These are phyloP conservation scores for Ophiostoma piceae DNA, from an alignment of 2,329 filamentous ascomycete species.

Conservation along the genomic window DNA sequence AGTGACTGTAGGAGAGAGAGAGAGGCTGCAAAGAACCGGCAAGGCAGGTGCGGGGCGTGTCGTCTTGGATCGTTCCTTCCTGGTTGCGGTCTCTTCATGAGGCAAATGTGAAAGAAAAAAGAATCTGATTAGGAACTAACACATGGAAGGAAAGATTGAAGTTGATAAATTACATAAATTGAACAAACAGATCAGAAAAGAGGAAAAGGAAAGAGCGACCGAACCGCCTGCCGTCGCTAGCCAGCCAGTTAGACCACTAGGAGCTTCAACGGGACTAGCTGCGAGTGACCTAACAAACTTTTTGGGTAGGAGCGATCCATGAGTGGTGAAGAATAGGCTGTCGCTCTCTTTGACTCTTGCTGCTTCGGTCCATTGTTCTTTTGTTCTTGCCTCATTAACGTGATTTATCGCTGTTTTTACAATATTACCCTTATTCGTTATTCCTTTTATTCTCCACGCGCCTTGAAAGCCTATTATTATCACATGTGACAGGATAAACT, in stretches of 20 bases:
- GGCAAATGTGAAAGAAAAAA: background rate
- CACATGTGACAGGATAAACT: conserved; percentile 20
- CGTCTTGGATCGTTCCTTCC: background rate
- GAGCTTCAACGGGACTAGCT: background rate
- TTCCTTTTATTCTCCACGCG: background rate
- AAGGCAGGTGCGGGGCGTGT: background rate
- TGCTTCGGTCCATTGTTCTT: background rate
- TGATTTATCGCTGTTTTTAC: background rate
- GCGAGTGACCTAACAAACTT: background rate
- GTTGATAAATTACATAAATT: conserved; percentile 6
- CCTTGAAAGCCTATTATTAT: conserved; percentile 19
- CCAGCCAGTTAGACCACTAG: conserved; percentile 2
- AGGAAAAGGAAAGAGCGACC: background rate
- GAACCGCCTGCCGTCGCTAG: conserved; percentile 10
- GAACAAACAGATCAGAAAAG: background rate
- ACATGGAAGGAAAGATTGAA: background rate
- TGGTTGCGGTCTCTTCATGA: background rate
- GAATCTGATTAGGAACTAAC: background rate
- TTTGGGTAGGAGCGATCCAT: conserved; percentile 8
- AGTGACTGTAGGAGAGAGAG: background rate
- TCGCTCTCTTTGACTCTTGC: background rate
- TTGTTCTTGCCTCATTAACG: background rate
- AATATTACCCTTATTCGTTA: background rate
- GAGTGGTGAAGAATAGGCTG: background rate
- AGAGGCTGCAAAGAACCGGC: background rate